A percentile compares a stretch with the other conserved stretches of the same genome.
Conservation (phyloP, 257 asterid species). For the Nicotiana knightiana region DNA sequence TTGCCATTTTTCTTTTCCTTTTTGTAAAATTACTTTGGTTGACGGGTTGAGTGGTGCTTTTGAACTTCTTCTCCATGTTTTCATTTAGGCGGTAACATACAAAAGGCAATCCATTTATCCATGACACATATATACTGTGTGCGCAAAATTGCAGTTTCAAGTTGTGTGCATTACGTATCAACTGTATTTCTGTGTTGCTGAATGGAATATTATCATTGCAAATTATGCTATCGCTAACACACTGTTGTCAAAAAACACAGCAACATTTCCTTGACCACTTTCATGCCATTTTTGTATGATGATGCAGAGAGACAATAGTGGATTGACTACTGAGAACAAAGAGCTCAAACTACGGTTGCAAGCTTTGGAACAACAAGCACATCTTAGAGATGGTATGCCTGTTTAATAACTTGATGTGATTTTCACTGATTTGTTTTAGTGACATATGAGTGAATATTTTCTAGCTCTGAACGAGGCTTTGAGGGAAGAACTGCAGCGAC, state of each 20-base stretch:
- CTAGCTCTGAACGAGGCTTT: constrained; percentile 75
- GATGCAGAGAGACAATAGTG: constrained; percentile 76
- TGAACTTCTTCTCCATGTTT: neutral
- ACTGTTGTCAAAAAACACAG: neutral
- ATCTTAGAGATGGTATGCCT: constrained; percentile 80
- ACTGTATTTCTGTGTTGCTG: neutral
- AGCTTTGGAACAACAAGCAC: constrained; percentile 89
- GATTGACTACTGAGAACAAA: constrained; percentile 76
- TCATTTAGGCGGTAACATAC: neutral
- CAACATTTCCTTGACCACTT: neutral
- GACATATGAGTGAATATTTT: neutral
- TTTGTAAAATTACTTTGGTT: neutral
- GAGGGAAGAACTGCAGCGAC: constrained; percentile 72
- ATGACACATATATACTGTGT: neutral
- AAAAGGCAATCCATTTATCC: neutral
- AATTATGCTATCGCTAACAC: constrained; percentile 1
- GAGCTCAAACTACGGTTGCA: constrained; percentile 78
- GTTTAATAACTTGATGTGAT: neutral
- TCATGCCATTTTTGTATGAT: neutral
- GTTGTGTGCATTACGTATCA: neutral
- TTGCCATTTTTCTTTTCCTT: neutral
- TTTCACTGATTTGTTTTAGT: neutral
- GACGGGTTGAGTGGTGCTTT: neutral
- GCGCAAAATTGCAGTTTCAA: neutral
- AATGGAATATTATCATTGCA: neutral